phyloP scores from a whole-genome alignment of 352 stramenopile genomes.

The Pythium pyrilobum region DNA sequence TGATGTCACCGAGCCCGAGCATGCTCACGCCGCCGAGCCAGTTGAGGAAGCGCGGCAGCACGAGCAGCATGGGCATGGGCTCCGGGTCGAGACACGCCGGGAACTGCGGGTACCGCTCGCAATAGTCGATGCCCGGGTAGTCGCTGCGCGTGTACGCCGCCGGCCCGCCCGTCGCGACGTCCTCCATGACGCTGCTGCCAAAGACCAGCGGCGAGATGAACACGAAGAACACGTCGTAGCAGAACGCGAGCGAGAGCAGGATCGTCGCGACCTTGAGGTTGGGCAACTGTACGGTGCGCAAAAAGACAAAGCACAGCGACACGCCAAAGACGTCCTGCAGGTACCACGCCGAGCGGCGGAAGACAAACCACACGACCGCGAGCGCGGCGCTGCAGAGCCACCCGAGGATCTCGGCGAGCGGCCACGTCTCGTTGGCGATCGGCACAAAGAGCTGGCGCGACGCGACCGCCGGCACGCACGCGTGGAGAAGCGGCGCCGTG shows the following conservation, averaged over 20 bases:
- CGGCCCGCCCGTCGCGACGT: slow-evolving; percentile 89
- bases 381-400: slow-evolving; percentile 30
- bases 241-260: slow-evolving; percentile 88
- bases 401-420: slow-evolving; percentile 45
- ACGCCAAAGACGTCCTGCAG: slow-evolving; percentile 91
- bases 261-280: slow-evolving; percentile 88
- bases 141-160: slow-evolving; percentile 56
- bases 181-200: slow-evolving; percentile 90
- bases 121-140: slow-evolving; percentile 73
- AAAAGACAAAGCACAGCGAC: slow-evolving; percentile 91
- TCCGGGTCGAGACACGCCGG: slow-evolving; percentile 74
- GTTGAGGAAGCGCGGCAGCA: slow-evolving; percentile 89
- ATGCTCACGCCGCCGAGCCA: slow-evolving; percentile 90
- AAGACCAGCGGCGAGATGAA: slow-evolving; percentile 91
- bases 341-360: slow-evolving; percentile 68
- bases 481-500: slow-evolving; percentile 31
- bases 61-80: slow-evolving; percentile 93
- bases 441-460: slow-evolving; percentile 33
- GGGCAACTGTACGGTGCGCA: slow-evolving; percentile 88
- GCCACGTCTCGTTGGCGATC: slow-evolving; percentile 30
- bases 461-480: slow-evolving; percentile 25
- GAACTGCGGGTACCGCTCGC: slow-evolving; percentile 59
- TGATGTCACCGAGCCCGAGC: slow-evolving; percentile 95
- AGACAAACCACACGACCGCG: slow-evolving; percentile 55
- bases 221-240: slow-evolving; percentile 96